A percentile compares a stretch with the other conserved stretches of the same genome.
Conservation (phyloP, 345 rosid species). For the Euphorbia lathyris region DNA sequence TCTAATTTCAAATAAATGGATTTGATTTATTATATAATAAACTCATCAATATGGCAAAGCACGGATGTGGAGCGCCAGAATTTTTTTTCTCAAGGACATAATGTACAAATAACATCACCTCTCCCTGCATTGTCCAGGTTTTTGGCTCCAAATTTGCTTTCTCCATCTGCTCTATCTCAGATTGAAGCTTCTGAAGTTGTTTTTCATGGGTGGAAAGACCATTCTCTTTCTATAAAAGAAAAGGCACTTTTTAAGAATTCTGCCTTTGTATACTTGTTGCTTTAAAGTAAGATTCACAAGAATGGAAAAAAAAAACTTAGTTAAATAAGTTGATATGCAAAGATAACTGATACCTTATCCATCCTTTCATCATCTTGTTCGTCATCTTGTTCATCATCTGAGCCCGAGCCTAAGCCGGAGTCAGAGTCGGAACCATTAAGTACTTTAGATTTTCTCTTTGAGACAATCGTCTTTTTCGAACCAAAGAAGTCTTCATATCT, state of each 20-base stretch:
- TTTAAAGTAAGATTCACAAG: background rate
- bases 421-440: constrained; percentile 38
- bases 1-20: background rate
- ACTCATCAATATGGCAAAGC: background rate
- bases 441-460: constrained; percentile 32
- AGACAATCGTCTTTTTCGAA: constrained; percentile 38
- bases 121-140: constrained; percentile 97
- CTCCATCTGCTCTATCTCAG: constrained; percentile 82
- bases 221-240: constrained; percentile 39
- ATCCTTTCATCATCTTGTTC: constrained; percentile 18
- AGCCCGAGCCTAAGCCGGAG: constrained; percentile 23
- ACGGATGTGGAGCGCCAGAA: background rate
- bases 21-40: background rate
- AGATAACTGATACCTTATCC: constrained; percentile 14
- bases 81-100: background rate
- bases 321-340: background rate
- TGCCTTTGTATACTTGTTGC: background rate
- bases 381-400: too few species aligned
- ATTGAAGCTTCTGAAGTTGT: constrained; percentile 47
- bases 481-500: constrained; percentile 90
- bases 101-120: constrained; percentile 42
- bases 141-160: constrained; percentile 82
- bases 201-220: constrained; percentile 79
- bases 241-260: background rate
- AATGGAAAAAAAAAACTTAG: background rate